Evolutionary conservation across 106 monocot genomes (phyloP).

Genomic region (Cymbidium sinense): DNA sequence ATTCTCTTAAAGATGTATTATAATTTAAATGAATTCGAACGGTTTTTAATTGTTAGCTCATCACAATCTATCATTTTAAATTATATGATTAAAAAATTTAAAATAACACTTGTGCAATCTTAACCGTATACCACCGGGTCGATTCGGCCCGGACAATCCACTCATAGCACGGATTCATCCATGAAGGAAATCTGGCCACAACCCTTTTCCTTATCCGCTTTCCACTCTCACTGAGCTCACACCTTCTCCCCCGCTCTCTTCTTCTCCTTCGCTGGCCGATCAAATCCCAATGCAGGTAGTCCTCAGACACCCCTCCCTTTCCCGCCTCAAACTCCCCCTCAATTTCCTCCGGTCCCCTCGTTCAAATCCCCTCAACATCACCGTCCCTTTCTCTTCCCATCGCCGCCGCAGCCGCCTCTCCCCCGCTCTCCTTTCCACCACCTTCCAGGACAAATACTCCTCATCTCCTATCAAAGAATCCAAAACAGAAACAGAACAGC

Average conservation of each 20-base stretch:
- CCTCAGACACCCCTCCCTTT: constrained; percentile 10
- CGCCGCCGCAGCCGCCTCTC: neutral
- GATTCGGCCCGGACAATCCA: too few relatives aligned
- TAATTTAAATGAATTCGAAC: too few relatives aligned
- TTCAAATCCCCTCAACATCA: neutral
- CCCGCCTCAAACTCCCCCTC: constrained; percentile 11
- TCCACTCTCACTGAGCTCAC: neutral
- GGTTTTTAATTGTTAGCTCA: too few relatives aligned
- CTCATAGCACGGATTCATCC: too few relatives aligned
- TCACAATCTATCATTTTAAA: too few relatives aligned
- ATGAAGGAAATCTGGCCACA: too few relatives aligned
- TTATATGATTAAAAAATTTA: too few relatives aligned
- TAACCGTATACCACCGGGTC: too few relatives aligned
- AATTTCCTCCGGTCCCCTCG: neutral
- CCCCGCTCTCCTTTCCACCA: constrained; percentile 4
- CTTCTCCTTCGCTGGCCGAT: neutral
- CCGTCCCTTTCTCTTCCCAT: neutral
- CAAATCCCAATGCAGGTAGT: constrained; percentile 7
- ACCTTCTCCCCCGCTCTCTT: neutral
- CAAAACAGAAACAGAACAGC: neutral
- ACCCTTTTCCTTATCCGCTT: too few relatives aligned
- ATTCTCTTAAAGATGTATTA: too few relatives aligned
- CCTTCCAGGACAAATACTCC: constrained; percentile 51
- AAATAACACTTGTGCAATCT: too few relatives aligned
- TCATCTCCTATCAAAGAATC: neutral